Base-by-base conservation (phyloP, 1,284 basidiomycete species). In the Psilocybe mexicana region DNA sequence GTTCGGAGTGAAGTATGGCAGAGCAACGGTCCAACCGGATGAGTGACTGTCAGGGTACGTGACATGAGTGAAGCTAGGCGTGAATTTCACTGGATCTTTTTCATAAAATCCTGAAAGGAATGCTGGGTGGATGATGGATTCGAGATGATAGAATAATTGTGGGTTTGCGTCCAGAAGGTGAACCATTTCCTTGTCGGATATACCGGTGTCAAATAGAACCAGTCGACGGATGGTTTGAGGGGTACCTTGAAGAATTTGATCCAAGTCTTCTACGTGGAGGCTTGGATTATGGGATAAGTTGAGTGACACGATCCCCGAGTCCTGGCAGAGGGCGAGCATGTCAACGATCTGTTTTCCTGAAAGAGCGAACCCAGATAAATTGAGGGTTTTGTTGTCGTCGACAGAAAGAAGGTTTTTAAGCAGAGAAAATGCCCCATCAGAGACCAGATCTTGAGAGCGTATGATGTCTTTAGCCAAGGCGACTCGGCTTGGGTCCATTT, bases 121-220 rank as follows among this genome's bases (percentile, higher is more conserved):
- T 18, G 40, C 50, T 4, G 57, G 66, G 30, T 74, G 72, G 23
- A 71, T 55, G 48, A 74, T 56, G 10, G 66, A 67, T 26, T 72
- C 68, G 12, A 75, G 35, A 24, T 49, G 44, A 35, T 59, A 52
- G 54, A 72, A 72, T 1, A 71, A 62, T 14, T 60, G 23, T 0
- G 71, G 68, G 2, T 68, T 28, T 12, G 56, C 42, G 3, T 14
- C 25, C 5, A 72, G 33, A 8, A 74, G 61, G 6, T 55, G 18
- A 28, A 52, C 49, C 14, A 75, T 53, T 6, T 70, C 65, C 1
- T 57, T 56, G 12, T 62, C 54, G 28, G 62, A 38, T 38, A 76
- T 61, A 2, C 58, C 52, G 7, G 68, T 63, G 8, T 59, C 65
- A 14, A 74, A 57, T 35, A 75, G 52, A 14, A 68, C 47, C 2